Conservation (phyloP, 352 stramenopile species). For the Phytophthora foliorum region DNA sequence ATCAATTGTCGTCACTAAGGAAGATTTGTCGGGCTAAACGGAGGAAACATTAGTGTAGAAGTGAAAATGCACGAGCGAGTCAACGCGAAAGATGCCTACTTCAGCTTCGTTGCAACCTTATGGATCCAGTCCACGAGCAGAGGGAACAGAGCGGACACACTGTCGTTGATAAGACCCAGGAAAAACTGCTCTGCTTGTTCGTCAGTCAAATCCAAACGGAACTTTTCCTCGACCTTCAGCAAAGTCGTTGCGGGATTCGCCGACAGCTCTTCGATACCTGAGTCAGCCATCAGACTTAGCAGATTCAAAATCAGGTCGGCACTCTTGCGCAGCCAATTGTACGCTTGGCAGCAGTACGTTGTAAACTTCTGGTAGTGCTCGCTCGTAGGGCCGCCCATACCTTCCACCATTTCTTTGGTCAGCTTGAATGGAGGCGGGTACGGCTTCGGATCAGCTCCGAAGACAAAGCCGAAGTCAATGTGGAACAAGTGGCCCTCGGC, state of each 20-base stretch:
- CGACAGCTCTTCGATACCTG: conserved; percentile 96
- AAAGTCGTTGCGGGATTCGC: conserved; percentile 86
- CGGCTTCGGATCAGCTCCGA: conserved; percentile 98
- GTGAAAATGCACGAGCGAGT: conserved; percentile 7
- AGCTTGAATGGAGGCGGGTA: conserved; percentile 99
- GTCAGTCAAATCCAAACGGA: conserved; percentile 97
- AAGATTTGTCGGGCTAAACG: conserved; percentile 13
- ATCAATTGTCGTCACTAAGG: conserved; percentile 14
- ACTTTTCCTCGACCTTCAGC: conserved; percentile 96
- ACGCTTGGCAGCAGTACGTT: conserved; percentile 94
- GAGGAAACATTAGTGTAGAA: conserved; percentile 12
- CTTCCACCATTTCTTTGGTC: conserved; percentile 98
- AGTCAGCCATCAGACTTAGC: conserved; percentile 99
- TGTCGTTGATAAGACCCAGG: conserved; percentile 96
- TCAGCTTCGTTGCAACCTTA: conserved; percentile 80
- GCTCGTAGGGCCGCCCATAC: conserved; percentile 94
- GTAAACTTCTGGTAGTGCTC: conserved; percentile 95
- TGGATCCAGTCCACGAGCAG: conserved; percentile 92
- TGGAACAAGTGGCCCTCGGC: conserved; percentile 98
- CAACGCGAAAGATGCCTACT: conserved; percentile 32
- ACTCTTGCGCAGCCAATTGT: conserved; percentile 97
- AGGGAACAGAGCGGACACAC: conserved; percentile 92
- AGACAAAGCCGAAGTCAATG: conserved; percentile 99
- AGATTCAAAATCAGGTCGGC: conserved; percentile 99
- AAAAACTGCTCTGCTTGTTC: conserved; percentile 99